A percentile compares a stretch with the other conserved stretches of the same genome.
Conservation (phyloP, 106 monocot genomes). For the Ottelia alismoides region DNA sequence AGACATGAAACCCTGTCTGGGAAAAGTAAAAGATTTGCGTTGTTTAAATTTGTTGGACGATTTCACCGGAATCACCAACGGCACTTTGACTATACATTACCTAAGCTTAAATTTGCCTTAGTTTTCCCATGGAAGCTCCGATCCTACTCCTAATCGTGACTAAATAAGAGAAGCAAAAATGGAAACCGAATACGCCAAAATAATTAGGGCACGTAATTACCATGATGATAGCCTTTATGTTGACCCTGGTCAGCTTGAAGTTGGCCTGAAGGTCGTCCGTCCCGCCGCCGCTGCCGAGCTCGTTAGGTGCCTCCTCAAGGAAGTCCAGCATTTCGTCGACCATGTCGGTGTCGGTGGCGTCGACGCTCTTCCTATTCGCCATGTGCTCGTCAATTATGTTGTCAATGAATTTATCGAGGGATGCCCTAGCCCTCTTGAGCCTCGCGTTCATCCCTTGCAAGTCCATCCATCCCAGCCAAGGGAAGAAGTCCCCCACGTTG, state of each 20-base stretch:
- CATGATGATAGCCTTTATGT: conserved; percentile 98
- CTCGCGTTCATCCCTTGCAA: conserved; percentile 50
- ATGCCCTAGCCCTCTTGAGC: conserved; percentile 27
- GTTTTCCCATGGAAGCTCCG: too few relatives aligned
- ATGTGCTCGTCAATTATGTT: conserved; percentile 73
- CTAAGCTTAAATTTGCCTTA: too few relatives aligned
- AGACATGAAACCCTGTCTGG: too few relatives aligned
- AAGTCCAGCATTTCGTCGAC: conserved; percentile 96
- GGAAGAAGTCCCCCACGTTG: conserved; percentile 83
- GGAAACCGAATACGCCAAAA: not conserved
- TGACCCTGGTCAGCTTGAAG: conserved; percentile 57
- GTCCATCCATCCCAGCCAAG: conserved; percentile 60
- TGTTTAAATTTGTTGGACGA: too few relatives aligned
- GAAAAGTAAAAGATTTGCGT: too few relatives aligned
- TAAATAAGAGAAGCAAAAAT: too few relatives aligned
- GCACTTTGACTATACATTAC: too few relatives aligned
- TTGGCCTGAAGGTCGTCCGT: conserved; percentile 26
- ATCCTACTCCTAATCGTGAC: too few relatives aligned
- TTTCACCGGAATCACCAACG: too few relatives aligned
- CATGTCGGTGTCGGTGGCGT: conserved; percentile 62
- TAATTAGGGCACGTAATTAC: conserved; percentile 21
- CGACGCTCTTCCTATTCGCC: conserved; percentile 32
- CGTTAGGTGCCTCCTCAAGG: conserved; percentile 12
- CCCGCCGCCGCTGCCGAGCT: not conserved
- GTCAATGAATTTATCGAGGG: conserved; percentile 69